Evolutionary conservation across 208 protist species (phyloP), one percentile per base, ranked within the genome.

Genomic region (Blechomonas ayalai): DNA sequence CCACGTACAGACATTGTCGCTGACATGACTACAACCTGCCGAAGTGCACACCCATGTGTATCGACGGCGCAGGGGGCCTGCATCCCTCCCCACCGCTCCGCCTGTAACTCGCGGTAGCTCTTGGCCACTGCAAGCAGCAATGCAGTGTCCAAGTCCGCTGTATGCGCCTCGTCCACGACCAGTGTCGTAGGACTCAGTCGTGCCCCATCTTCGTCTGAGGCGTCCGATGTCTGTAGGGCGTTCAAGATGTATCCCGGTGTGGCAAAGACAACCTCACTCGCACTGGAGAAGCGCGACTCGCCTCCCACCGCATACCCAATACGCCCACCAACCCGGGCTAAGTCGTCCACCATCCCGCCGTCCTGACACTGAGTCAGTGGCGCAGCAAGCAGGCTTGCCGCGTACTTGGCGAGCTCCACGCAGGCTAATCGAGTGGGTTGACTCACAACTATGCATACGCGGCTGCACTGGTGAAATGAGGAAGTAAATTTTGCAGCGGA

Each of bases 381-480:
- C 2, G 55, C 29, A 3, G 50, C 44, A 15, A 64, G 22, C 3
- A 85, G 24, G 9, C 46, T 13, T 19, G 64, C 43, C 6, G 46
- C 56, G 45, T 82, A 90, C 36, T 47, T 60, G 20, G 73, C 72
- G 8, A 91, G 47, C 39, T 78, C 54, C 34, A 73, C 53, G 39
- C 82, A 91, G 2, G 82, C 77, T 1, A 91, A 46, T 6, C 82
- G 77, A 10, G 82, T 91, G 5, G 82, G 82, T 46, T 91, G 82
- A 18, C 65, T 81, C 4, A 91, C 82, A n/a, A 88, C 62, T 48
- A 91, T 74, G 46, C 72, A 69, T 8, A 91, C 45, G 0, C 62
- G 55, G 34, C 74, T 83, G 38, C 67, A 68, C 3, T 37, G 35
- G n/a, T n/a, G n/a, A n/a, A n/a, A n/a, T n/a, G n/a, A n/a, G n/a